These are phyloP conservation scores for Lippia alba DNA, from an alignment of 305 asterid genomes.

Conservation along the genomic window DNA sequence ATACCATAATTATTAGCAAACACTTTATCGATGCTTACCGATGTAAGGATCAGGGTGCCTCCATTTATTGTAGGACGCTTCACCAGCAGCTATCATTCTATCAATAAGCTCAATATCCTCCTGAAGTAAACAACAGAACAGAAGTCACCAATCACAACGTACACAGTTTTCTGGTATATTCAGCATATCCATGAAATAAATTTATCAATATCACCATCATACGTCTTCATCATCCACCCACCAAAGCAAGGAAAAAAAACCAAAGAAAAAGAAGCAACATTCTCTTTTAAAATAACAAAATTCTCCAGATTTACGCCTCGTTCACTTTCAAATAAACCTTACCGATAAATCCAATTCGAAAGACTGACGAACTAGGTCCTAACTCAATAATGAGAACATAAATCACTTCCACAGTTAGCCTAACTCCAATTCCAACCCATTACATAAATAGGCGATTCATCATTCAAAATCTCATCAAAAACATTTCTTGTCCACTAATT, in stretches of 20 bases:
- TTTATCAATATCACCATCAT: not conserved
- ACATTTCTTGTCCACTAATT: not conserved
- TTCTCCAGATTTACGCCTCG: not conserved
- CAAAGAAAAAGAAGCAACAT: not conserved
- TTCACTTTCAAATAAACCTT: not conserved
- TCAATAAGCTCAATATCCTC: constrained; percentile 86
- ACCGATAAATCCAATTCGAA: not conserved
- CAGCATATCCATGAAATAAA: not conserved
- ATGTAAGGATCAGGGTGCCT: constrained; percentile 95
- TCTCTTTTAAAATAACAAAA: constrained; percentile 11
- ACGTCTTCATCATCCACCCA: constrained; percentile 12
- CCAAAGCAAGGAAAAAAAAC: not conserved
- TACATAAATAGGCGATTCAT: not conserved
- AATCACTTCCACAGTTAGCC: not conserved
- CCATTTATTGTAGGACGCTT: constrained; percentile 73
- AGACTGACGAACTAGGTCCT: not conserved
- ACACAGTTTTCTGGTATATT: not conserved
- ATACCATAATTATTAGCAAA: not conserved
- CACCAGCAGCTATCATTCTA: constrained; percentile 76
- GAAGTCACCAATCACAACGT: not conserved
- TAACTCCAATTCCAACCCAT: not conserved
- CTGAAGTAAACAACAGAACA: constrained; percentile 43
- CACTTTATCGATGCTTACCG: constrained; percentile 53
- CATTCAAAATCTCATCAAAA: not conserved
- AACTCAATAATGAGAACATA: not conserved